Percentiles rank a stretch among this genome's conserved stretches.
phyloP scores from a whole-genome alignment of 176 grass and related monocot species.

The Oryza rufipogon region DNA sequence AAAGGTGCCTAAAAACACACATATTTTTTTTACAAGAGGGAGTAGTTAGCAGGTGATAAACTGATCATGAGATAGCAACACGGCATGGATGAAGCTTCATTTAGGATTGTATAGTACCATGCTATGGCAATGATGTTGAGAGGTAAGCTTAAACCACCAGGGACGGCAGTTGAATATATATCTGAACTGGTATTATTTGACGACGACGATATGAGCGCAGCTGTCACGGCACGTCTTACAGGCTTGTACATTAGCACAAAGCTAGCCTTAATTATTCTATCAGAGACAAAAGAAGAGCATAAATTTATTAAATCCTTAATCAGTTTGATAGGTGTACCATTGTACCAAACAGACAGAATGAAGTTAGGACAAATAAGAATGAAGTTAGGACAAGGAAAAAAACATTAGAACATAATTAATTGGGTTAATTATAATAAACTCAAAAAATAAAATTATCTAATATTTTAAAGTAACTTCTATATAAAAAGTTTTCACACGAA shows the following conservation, averaged over 20 bases:
- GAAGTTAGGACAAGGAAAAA: too few relatives aligned
- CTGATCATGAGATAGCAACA: not conserved
- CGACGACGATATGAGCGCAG: not conserved
- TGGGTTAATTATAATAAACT: too few relatives aligned
- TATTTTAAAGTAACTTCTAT: too few relatives aligned
- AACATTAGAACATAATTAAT: too few relatives aligned
- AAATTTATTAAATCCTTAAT: not conserved
- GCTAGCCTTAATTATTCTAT: not conserved
- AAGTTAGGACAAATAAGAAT: too few relatives aligned
- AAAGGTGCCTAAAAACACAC: too few relatives aligned
- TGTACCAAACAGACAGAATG: not conserved
- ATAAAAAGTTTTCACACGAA: too few relatives aligned
- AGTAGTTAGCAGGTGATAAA: not conserved
- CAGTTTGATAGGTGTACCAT: not conserved
- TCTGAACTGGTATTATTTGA: not conserved
- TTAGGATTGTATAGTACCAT: not conserved
- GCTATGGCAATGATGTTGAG: not conserved
- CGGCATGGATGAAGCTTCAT: not conserved
- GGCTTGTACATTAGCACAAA: not conserved
- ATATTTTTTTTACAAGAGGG: not conserved
- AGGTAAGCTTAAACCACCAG: not conserved
- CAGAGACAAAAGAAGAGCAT: not conserved
- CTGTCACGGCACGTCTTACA: constrained; percentile 12
- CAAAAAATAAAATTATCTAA: too few relatives aligned
- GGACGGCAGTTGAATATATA: not conserved